phyloP scores from a whole-genome alignment of 164 flowering plant species.

The Chimonanthus salicifolius region DNA sequence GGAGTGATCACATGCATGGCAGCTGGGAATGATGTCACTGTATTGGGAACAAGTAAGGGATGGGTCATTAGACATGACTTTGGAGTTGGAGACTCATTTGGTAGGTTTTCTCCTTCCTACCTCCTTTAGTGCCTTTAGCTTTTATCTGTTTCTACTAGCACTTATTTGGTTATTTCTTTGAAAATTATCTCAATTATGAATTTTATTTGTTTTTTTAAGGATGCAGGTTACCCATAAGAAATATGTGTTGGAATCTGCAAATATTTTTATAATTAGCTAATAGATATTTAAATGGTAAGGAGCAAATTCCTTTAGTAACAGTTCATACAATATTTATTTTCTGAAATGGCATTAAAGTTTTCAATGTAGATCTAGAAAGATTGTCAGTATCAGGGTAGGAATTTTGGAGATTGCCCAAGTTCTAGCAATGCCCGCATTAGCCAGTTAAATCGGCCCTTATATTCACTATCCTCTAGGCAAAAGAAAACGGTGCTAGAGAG shows the following conservation, averaged over 20 bases:
- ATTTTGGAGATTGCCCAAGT: too few species aligned
- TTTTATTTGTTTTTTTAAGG: neutral
- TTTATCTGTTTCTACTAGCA: neutral
- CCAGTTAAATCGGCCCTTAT: too few species aligned
- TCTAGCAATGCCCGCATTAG: too few species aligned
- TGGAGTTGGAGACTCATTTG: slow-evolving; percentile 84
- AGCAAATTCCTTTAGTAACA: neutral
- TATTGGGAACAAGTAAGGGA: slow-evolving; percentile 89
- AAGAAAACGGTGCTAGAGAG: too few species aligned
- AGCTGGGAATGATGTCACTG: slow-evolving; percentile 92
- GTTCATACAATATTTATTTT: neutral
- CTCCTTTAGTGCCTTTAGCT: neutral
- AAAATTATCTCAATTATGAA: neutral
- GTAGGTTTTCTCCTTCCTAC: slow-evolving; percentile 25
- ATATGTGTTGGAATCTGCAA: neutral
- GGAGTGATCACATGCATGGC: slow-evolving; percentile 94
- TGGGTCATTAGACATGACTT: slow-evolving; percentile 95
- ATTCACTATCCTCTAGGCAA: too few species aligned
- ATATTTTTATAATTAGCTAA: neutral
- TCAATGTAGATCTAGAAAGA: too few species aligned
- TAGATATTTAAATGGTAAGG: neutral
- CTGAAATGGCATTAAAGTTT: too few species aligned
- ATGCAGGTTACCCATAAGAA: neutral
- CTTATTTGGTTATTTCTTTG: neutral
- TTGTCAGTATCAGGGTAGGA: too few species aligned